These are phyloP conservation scores for Diplotaxis tenuifolia DNA, from an alignment of 345 rosid species.

Conservation along the genomic window DNA sequence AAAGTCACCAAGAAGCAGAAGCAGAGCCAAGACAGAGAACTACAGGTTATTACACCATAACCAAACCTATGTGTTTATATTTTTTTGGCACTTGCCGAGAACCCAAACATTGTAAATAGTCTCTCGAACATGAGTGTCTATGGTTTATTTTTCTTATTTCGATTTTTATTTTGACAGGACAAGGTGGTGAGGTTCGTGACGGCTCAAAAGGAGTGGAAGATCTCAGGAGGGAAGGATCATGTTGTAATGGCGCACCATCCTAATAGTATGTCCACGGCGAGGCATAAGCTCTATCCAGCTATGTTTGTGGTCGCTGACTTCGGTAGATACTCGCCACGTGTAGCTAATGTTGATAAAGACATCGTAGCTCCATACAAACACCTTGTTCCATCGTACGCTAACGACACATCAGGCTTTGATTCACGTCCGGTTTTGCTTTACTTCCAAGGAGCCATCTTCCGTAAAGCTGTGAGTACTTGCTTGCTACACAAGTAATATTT, in stretches of 20 bases:
- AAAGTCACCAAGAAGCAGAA: conserved; percentile 60
- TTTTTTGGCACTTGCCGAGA: too few relatives aligned
- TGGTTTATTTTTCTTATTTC: neutral
- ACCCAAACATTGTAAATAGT: too few relatives aligned
- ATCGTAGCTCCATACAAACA: conserved; percentile 93
- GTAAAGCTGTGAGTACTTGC: conserved; percentile 77
- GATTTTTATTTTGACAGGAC: conserved; percentile 39
- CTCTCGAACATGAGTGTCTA: too few relatives aligned
- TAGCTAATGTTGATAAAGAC: conserved; percentile 85
- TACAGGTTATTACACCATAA: conserved; percentile 27
- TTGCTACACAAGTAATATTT: neutral
- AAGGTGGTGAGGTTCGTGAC: conserved; percentile 60
- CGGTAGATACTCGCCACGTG: conserved; percentile 81
- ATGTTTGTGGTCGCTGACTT: conserved; percentile 83
- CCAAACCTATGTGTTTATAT: neutral
- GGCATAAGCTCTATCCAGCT: conserved; percentile 77
- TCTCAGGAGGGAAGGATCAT: conserved; percentile 76
- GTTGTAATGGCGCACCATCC: conserved; percentile 91
- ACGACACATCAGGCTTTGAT: conserved; percentile 66
- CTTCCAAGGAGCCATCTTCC: conserved; percentile 95
- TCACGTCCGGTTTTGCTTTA: conserved; percentile 74
- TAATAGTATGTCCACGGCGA: conserved; percentile 76
- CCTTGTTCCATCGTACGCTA: conserved; percentile 51
- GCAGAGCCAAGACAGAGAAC: conserved; percentile 54
- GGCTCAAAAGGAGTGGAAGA: conserved; percentile 71